Conservation (phyloP, 495 filamentous ascomycete species). For the Aspergillus funiculosus region DNA sequence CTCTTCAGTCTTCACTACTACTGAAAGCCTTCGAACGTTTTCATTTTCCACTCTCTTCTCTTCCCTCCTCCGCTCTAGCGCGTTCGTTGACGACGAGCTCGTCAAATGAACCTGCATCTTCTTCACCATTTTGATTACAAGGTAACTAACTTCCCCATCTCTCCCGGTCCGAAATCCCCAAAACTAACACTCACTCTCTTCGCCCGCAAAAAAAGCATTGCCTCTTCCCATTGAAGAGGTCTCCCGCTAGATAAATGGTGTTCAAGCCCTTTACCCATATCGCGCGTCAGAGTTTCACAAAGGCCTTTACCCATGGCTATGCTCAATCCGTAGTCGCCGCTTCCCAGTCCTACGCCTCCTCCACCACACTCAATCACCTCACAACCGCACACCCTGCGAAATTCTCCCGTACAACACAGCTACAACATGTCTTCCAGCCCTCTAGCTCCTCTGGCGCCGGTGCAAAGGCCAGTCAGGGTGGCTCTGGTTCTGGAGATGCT, state of each 20-base stretch:
- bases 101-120: constrained; percentile 63
- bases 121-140: constrained; percentile 41
- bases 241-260: constrained; percentile 66
- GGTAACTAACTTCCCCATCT: constrained; percentile 30
- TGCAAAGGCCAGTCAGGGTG: constrained; percentile 42
- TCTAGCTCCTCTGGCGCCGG: constrained; percentile 42
- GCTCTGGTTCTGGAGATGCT: constrained; percentile 43
- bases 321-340: constrained; percentile 95
- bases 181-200: background rate
- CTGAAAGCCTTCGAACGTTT: too few relatives aligned
- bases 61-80: constrained; percentile 29
- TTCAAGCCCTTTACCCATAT: constrained; percentile 80
- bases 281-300: constrained; percentile 93
- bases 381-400: constrained; percentile 43
- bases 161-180: background rate
- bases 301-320: constrained; percentile 95
- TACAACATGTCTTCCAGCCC: constrained; percentile 70
- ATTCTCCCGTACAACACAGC: constrained; percentile 60
- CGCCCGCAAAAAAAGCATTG: constrained; percentile 38
- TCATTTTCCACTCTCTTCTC: background rate
- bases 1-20: too few relatives aligned
- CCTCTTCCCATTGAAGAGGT: constrained; percentile 49
- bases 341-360: constrained; percentile 82
- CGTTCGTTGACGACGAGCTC: constrained; percentile 57
- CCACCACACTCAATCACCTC: constrained; percentile 51